Evolutionary conservation across 2,329 filamentous ascomycete genomes (phyloP).

Genomic region (Cytospora paraplurivora): DNA sequence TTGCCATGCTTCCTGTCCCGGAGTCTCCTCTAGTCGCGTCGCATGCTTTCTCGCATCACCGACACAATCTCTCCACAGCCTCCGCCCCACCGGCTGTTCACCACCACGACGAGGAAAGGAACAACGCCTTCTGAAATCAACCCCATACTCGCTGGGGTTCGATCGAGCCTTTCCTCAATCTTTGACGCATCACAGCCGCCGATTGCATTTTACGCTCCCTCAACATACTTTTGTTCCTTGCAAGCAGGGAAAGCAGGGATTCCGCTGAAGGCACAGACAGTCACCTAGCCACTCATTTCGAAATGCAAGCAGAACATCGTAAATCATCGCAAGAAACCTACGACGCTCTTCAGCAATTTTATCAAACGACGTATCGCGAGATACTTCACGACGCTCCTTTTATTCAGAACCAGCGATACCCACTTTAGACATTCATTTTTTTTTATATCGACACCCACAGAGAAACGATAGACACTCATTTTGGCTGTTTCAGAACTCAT

Average conservation of each 20-base stretch:
- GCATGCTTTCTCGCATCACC: constrained; percentile 37
- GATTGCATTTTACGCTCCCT: constrained; percentile 38
- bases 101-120: constrained; percentile 42
- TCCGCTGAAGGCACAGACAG: background rate
- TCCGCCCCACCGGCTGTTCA: constrained; percentile 39
- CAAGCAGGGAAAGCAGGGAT: background rate
- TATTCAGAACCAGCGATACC: constrained; percentile 41
- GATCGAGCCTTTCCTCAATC: constrained; percentile 35
- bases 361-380: constrained; percentile 31
- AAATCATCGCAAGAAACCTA: constrained; percentile 38
- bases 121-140: constrained; percentile 30
- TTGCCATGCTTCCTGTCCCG: constrained; percentile 48
- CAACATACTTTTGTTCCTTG: constrained; percentile 15
- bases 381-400: constrained; percentile 38
- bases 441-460: constrained; percentile 37
- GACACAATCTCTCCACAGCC: constrained; percentile 42
- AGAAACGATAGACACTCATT: constrained; percentile 39
- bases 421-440: constrained; percentile 50
- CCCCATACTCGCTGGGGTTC: constrained; percentile 33
- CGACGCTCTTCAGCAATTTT: constrained; percentile 36
- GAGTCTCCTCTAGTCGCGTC: constrained; percentile 46
- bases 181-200: constrained; percentile 37
- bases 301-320: constrained; percentile 33
- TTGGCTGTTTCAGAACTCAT: constrained; percentile 38
- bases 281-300: constrained; percentile 35